Conservation (phyloP, 1,284 basidiomycete species). For the Cryptococcus sp. region DNA sequence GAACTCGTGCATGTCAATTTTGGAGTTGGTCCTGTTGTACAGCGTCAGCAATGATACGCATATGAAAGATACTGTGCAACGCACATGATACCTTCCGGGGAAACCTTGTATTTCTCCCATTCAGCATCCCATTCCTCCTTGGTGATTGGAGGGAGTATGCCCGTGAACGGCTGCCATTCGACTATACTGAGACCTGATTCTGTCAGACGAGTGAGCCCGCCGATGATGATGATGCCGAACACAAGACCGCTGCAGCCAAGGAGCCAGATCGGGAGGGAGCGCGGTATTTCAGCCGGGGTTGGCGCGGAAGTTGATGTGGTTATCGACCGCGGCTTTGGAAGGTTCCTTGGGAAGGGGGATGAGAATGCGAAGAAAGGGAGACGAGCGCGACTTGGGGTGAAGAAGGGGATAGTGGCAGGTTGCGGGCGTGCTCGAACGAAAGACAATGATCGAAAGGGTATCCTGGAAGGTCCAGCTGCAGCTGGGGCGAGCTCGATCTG, state of each 20-base stretch:
- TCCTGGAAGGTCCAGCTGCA: constrained; percentile 8
- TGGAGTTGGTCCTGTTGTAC: constrained; percentile 73
- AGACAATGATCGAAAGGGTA: constrained; percentile 4
- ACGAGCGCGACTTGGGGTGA: constrained; percentile 13
- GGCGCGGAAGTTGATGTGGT: not conserved
- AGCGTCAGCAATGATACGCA: not conserved
- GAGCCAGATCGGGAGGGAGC: constrained; percentile 75
- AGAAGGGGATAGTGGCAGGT: constrained; percentile 1
- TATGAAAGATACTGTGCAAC: constrained; percentile 43
- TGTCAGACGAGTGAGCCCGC: constrained; percentile 93
- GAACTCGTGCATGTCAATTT: constrained; percentile 85
- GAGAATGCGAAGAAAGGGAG: constrained; percentile 7
- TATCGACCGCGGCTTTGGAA: not conserved
- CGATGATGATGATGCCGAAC: constrained; percentile 90
- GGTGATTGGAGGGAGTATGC: constrained; percentile 79
- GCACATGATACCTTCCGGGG: constrained; percentile 93
- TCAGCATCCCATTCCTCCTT: constrained; percentile 80
- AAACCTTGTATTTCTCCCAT: constrained; percentile 92
- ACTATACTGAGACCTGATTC: constrained; percentile 97
- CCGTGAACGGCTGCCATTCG: constrained; percentile 95
- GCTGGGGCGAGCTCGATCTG: not conserved
- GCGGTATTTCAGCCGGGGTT: constrained; percentile 57
- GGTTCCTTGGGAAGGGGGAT: constrained; percentile 3
- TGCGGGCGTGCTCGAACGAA: too few relatives aligned
- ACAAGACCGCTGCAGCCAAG: constrained; percentile 80